A percentile compares a stretch with the other conserved stretches of the same genome.
phyloP scores from a whole-genome alignment of 2,329 filamentous ascomycete species.

The Colletotrichum shisoi region DNA sequence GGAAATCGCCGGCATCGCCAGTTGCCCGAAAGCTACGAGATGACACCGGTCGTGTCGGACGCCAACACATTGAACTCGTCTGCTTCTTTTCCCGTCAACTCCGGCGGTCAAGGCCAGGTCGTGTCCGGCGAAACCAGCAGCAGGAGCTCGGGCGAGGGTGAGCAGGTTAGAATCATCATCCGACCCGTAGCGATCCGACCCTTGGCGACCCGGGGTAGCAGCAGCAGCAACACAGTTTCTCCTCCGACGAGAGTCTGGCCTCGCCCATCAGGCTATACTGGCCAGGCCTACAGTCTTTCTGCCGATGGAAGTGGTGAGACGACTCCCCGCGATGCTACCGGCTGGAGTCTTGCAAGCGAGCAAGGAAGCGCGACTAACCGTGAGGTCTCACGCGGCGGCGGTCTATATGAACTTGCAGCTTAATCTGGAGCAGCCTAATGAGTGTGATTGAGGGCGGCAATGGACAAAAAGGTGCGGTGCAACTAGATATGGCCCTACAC shows the following conservation, averaged over 20 bases:
- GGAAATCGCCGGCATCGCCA: conserved; percentile 35
- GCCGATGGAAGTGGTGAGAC: conserved; percentile 42
- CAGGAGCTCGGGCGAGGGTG: conserved; percentile 40
- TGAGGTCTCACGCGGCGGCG: not conserved
- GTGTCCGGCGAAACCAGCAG: conserved; percentile 15
- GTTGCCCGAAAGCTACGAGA: conserved; percentile 31
- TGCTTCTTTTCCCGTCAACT: not conserved
- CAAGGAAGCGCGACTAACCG: conserved; percentile 35
- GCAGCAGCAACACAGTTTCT: conserved; percentile 31
- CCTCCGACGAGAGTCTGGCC: conserved; percentile 42
- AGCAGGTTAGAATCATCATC: conserved; percentile 47
- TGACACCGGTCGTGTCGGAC: conserved; percentile 32
- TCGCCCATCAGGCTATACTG: conserved; percentile 44
- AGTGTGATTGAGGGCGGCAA: not conserved
- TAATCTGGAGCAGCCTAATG: too few relatives aligned
- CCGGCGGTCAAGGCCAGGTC: conserved; percentile 12
- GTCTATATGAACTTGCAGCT: not conserved
- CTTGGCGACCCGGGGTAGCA: not conserved
- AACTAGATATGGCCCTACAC: not conserved
- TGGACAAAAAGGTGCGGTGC: not conserved
- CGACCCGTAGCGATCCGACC: conserved; percentile 41
- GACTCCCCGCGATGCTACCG: conserved; percentile 40
- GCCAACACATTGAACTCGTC: conserved; percentile 7
- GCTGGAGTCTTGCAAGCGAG: conserved; percentile 47
- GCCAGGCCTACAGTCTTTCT: conserved; percentile 43